Evolutionary conservation across 2,329 filamentous ascomycete genomes (phyloP).

Genomic region (Pyrenochaeta sp.): DNA sequence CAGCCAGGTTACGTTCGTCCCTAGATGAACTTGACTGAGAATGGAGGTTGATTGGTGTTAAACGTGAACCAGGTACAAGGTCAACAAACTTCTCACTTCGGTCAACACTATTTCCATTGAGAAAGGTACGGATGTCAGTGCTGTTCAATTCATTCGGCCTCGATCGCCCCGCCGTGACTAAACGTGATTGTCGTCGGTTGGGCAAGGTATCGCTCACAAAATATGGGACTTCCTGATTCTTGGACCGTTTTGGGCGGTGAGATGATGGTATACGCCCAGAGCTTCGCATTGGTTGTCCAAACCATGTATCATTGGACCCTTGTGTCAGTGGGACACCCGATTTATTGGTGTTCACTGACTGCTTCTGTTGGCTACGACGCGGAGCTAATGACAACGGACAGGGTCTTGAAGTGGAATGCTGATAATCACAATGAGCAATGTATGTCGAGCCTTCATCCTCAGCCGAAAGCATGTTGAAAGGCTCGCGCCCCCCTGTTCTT

Average conservation of each 20-base stretch:
- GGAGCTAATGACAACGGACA: neutral
- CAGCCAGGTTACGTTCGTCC: neutral
- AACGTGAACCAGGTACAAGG: neutral
- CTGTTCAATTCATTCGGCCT: conserved; percentile 15
- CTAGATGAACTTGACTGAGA: neutral
- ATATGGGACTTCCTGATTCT: neutral
- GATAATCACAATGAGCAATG: neutral
- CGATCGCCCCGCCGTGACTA: conserved; percentile 2
- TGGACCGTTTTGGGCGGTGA: conserved; percentile 7
- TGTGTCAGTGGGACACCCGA: conserved; percentile 38
- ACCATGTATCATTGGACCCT: conserved; percentile 25
- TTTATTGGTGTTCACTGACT: conserved; percentile 25
- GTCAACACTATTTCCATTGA: conserved; percentile 5
- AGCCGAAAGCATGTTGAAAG: neutral
- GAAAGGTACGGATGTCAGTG: conserved; percentile 38
- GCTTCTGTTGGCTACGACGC: conserved; percentile 6
- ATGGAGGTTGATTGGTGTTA: conserved; percentile 17
- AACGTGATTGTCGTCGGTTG: neutral
- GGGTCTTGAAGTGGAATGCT: neutral
- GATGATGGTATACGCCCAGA: neutral
- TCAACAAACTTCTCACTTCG: neutral
- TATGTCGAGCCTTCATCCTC: neutral
- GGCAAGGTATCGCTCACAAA: neutral
- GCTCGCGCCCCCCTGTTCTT: neutral
- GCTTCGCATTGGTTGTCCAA: conserved; percentile 24